Conservation (phyloP, 2,329 filamentous ascomycete species). For the Xylariaceae sp. region DNA sequence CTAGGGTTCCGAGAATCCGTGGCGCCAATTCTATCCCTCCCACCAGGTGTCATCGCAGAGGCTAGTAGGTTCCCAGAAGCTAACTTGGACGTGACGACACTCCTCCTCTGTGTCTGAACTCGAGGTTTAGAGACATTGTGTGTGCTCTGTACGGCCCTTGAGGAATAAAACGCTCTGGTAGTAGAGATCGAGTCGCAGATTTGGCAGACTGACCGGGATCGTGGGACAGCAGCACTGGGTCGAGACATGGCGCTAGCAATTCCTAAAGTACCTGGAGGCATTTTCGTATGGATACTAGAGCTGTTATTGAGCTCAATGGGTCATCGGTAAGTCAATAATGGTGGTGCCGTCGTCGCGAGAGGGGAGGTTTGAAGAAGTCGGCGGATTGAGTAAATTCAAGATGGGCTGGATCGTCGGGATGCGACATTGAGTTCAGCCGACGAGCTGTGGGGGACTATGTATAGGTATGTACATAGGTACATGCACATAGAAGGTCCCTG, state of each 20-base stretch:
- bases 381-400: conserved; percentile 1
- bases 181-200: conserved; percentile 37
- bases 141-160: conserved; percentile 30
- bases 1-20: background rate
- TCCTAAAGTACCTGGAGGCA: background rate
- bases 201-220: conserved; percentile 31
- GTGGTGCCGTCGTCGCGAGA: conserved; percentile 1
- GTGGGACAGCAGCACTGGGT: conserved; percentile 21
- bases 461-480: too few relatives aligned
- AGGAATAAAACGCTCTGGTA: conserved; percentile 24
- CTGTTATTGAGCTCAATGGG: background rate
- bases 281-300: too few relatives aligned
- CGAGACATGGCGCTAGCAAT: conserved; percentile 29
- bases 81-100: background rate
- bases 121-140: conserved; percentile 34
- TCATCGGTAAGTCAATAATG: background rate
- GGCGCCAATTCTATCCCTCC: conserved; percentile 3
- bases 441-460: background rate
- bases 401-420: conserved; percentile 1
- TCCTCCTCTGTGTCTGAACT: conserved; percentile 16
- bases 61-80: conserved; percentile 6
- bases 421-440: conserved; percentile 9
- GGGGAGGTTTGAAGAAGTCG: conserved; percentile 14
- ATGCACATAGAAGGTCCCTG: too few relatives aligned
- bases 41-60: conserved; percentile 12